These are phyloP conservation scores for Adenanthera pavonina DNA, from an alignment of 306 rosid species.

Conservation along the genomic window DNA sequence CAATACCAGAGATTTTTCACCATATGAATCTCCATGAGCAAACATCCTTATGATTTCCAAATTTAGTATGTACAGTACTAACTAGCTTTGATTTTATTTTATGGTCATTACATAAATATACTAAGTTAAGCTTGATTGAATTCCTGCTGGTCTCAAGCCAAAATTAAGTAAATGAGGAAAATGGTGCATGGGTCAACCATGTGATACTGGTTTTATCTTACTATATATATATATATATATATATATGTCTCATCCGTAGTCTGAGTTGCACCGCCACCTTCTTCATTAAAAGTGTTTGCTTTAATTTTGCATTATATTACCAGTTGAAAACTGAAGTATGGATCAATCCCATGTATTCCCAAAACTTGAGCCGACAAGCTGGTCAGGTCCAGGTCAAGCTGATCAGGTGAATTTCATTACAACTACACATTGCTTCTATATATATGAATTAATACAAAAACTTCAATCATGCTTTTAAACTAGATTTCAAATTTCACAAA, in stretches of 20 bases:
- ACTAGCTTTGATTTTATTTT: too few species aligned
- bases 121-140: neutral
- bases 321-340: constrained; percentile 31
- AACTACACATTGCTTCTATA: too few species aligned
- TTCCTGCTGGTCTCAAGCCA: constrained; percentile 38
- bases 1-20: neutral
- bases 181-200: neutral
- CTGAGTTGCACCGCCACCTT: too few species aligned
- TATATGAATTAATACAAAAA: too few species aligned
- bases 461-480: too few species aligned
- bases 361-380: constrained; percentile 44
- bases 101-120: too few species aligned
- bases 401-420: constrained; percentile 17
- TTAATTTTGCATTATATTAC: too few species aligned
- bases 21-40: neutral
- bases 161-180: constrained; percentile 23
- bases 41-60: too few species aligned
- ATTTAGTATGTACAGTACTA: too few species aligned
- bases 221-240: neutral
- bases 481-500: too few species aligned
- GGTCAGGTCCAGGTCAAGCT: constrained; percentile 49
- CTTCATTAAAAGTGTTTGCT: too few species aligned
- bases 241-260: neutral
- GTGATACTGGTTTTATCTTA: too few species aligned
- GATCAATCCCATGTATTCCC: constrained; percentile 27